Conservation (phyloP, 352 stramenopile genomes). For the Phytophthora cactorum region DNA sequence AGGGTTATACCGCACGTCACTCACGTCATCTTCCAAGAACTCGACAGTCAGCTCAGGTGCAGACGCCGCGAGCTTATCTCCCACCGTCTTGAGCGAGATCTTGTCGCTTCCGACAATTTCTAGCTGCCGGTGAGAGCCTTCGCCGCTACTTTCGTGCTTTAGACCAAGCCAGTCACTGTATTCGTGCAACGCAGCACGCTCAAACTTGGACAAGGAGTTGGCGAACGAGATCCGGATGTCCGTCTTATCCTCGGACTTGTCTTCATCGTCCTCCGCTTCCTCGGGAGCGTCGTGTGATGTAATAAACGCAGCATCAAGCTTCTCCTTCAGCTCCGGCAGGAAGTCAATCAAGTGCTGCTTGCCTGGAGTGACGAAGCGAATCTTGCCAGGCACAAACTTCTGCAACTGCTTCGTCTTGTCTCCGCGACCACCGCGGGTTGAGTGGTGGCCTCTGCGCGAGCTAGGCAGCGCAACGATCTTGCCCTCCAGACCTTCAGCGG, state of each 20-base stretch:
- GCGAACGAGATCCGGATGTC: slow-evolving; percentile 54
- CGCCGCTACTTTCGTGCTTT: slow-evolving; percentile 55
- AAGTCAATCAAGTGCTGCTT: slow-evolving; percentile 67
- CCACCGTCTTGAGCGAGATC: slow-evolving; percentile 24
- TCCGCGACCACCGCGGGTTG: slow-evolving; percentile 32
- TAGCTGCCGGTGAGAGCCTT: slow-evolving; percentile 47
- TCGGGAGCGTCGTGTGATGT: slow-evolving; percentile 22
- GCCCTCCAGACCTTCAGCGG: slow-evolving; percentile 48
- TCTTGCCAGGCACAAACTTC: slow-evolving; percentile 46
- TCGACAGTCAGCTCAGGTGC: slow-evolving; percentile 49
- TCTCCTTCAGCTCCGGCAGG: slow-evolving; percentile 61
- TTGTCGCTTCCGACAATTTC: slow-evolving; percentile 43
- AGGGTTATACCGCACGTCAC: slow-evolving; percentile 74
- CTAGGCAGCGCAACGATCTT: slow-evolving; percentile 53
- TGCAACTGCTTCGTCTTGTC: slow-evolving; percentile 43
- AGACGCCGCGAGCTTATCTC: slow-evolving; percentile 27
- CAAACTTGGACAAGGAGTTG: slow-evolving; percentile 59
- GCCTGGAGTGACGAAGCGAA: slow-evolving; percentile 43
- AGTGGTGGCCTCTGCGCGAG: slow-evolving; percentile 32
- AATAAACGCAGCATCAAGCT: slow-evolving; percentile 60
- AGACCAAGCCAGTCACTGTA: slow-evolving; percentile 73
- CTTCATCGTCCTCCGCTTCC: slow-evolving; percentile 21
- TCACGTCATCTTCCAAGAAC: slow-evolving; percentile 66
- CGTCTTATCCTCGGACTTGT: slow-evolving; percentile 13
- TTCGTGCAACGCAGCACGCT: slow-evolving; percentile 65